These are phyloP conservation scores for Scopulariopsis brevicaulis DNA, from an alignment of 2,329 filamentous ascomycete genomes.

Conservation along the genomic window DNA sequence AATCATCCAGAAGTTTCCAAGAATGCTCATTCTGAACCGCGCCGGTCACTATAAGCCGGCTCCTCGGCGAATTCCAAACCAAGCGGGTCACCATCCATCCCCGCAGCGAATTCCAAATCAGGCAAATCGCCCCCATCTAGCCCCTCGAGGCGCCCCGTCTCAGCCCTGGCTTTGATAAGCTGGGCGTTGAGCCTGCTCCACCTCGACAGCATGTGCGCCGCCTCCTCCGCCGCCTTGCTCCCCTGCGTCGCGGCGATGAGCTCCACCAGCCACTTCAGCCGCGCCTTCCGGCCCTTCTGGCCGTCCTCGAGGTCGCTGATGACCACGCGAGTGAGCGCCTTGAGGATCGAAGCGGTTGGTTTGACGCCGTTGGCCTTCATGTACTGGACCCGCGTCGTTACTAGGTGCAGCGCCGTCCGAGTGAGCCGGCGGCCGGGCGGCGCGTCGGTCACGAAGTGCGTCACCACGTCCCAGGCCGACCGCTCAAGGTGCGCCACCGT, in stretches of 20 bases:
- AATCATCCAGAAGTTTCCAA: too few relatives aligned
- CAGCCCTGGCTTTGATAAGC: background rate
- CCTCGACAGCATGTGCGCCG: slow-evolving; percentile 9
- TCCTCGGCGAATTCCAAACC: too few relatives aligned
- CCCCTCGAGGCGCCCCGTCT: too few relatives aligned
- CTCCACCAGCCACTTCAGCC: slow-evolving; percentile 17
- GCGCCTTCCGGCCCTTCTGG: slow-evolving; percentile 16
- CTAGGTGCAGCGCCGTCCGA: slow-evolving; percentile 12
- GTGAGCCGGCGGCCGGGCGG: background rate
- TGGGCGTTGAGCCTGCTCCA: slow-evolving; percentile 12
- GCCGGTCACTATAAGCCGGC: too few relatives aligned
- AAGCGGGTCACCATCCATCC: too few relatives aligned
- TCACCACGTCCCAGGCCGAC: slow-evolving; percentile 1
- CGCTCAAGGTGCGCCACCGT: slow-evolving; percentile 1
- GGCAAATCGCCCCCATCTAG: background rate
- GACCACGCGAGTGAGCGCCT: slow-evolving; percentile 14
- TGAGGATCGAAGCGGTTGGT: slow-evolving; percentile 15
- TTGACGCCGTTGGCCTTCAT: slow-evolving; percentile 12
- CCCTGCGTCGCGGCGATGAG: slow-evolving; percentile 13
- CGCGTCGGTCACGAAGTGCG: background rate
- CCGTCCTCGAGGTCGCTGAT: slow-evolving; percentile 21
- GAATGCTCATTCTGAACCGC: too few relatives aligned
- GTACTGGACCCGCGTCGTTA: slow-evolving; percentile 14
- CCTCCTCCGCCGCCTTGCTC: slow-evolving; percentile 8
- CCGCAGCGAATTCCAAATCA: background rate